Base-by-base conservation (phyloP, 192 early-diverging fungal species). In the Rhizophlyctis rosea region DNA sequence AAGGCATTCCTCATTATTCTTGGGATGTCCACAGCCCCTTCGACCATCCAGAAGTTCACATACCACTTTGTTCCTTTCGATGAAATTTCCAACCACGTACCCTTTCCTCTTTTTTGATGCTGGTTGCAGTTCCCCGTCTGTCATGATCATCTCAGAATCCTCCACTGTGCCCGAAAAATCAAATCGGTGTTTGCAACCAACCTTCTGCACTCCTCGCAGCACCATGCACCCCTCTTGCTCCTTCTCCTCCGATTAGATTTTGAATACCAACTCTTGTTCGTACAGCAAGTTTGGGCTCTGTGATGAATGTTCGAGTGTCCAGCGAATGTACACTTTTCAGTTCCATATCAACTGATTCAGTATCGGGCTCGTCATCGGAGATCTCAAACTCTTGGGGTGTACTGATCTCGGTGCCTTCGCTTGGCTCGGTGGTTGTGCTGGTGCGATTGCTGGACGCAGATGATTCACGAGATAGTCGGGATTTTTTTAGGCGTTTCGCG, bases 31-130 rank as follows among this genome's bases (percentile, higher is more conserved):
- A n/a, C n/a, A n/a, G n/a, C n/a, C n/a, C n/a, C n/a, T n/a, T n/a
- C n/a, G n/a, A n/a, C n/a, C n/a, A n/a, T n/a, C n/a, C n/a, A n/a
- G n/a, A n/a, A n/a, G n/a, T 24, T 3, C 1, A 53, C 58, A 11
- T 66, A 76, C 69, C 25, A 62, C 79, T 24, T 74, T 81, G 48
- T 81, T 81, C 50, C 79, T 39, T 47, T 73, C 59, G 33, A 78
- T 76, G 49, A 81, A 78, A 65, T 81, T 64, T 1, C 79, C 79
- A 25, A 62, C 55, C 39, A 64, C 65, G 61, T 81, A 76, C 27
- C 68, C 69, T 11, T 66, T 74, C 24, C 27, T 70, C 54, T 72
- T 62, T 2, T 18, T 18, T 29, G 23, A 16, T 21, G 21, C 0
- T 61, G 24, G 24, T 14, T 29, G n/a, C n/a, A n/a, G n/a, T n/a